phyloP scores from a whole-genome alignment of 2,329 filamentous ascomycete genomes.

The Sclerotinia nivalis region DNA sequence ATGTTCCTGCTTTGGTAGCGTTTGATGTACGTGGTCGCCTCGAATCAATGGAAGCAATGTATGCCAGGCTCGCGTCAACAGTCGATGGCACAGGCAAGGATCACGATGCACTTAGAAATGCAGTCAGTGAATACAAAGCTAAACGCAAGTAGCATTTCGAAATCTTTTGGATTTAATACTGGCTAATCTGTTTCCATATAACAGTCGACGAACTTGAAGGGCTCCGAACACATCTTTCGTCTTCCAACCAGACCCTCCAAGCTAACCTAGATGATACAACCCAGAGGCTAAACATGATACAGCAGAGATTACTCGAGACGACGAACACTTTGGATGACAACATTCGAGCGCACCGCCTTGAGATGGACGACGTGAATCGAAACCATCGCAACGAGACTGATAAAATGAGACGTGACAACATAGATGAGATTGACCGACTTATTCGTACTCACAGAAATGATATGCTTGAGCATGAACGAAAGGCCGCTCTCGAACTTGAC shows the following conservation, averaged over 20 bases:
- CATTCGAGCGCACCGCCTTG: conserved; percentile 50
- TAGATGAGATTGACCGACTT: conserved; percentile 58
- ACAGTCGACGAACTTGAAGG: conserved; percentile 52
- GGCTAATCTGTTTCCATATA: conserved; percentile 23
- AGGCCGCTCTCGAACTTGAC: conserved; percentile 52
- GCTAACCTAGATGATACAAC: conserved; percentile 67
- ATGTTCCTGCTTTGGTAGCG: conserved; percentile 62
- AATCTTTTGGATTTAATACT: neutral
- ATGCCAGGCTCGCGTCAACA: conserved; percentile 68
- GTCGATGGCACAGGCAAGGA: conserved; percentile 69
- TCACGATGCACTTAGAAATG: conserved; percentile 70
- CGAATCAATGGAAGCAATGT: conserved; percentile 73
- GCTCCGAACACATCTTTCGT: conserved; percentile 38
- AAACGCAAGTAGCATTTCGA: conserved; percentile 46
- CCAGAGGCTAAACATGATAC: conserved; percentile 38
- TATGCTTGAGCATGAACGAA: conserved; percentile 62
- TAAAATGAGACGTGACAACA: conserved; percentile 51
- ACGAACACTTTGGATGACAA: conserved; percentile 53
- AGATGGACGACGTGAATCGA: conserved; percentile 56
- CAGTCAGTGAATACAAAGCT: conserved; percentile 70
- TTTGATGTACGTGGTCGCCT: conserved; percentile 81
- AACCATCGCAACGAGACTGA: conserved; percentile 58
- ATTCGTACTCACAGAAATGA: conserved; percentile 66
- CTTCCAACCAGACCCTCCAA: conserved; percentile 55
- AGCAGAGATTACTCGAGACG: conserved; percentile 49